A percentile compares a stretch with the other conserved stretches of the same genome.
These are phyloP conservation scores for Fraxinus greggii DNA, from an alignment of 305 asterid species.

Conservation along the genomic window DNA sequence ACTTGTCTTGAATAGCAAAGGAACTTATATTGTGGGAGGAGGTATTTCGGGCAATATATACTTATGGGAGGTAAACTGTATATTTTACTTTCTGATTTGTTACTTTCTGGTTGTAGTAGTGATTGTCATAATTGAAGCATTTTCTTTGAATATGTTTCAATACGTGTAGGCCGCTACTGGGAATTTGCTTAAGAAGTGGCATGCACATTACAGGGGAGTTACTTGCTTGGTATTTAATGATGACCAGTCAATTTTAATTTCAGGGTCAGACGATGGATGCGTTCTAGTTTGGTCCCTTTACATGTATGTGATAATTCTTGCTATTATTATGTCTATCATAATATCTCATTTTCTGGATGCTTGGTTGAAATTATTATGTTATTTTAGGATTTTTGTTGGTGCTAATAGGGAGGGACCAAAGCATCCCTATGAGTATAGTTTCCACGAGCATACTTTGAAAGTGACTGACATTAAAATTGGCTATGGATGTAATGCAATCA, in stretches of 20 bases:
- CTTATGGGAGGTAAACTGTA: conserved; percentile 75
- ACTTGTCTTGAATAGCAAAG: conserved; percentile 61
- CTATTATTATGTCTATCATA: background rate
- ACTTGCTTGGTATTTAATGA: conserved; percentile 72
- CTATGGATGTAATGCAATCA: conserved; percentile 70
- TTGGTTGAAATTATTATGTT: conserved; percentile 12
- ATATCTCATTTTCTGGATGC: background rate
- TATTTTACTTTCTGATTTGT: background rate
- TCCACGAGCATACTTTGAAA: conserved; percentile 69
- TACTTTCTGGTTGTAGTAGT: conserved; percentile 4
- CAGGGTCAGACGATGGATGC: conserved; percentile 85
- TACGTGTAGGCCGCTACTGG: conserved; percentile 67
- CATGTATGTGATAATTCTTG: conserved; percentile 41
- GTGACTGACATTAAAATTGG: conserved; percentile 75
- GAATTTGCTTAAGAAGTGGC: conserved; percentile 84
- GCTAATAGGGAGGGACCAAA: conserved; percentile 49
- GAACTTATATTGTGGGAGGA: conserved; percentile 79
- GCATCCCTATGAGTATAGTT: conserved; percentile 67
- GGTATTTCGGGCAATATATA: conserved; percentile 73
- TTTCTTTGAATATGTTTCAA: background rate
- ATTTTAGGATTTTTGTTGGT: conserved; percentile 71
- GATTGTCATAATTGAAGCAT: conserved; percentile 8
- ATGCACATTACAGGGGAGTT: conserved; percentile 79
- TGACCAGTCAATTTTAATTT: conserved; percentile 77
- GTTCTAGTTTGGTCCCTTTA: conserved; percentile 91